A percentile compares a stretch with the other conserved stretches of the same genome.
Evolutionary conservation across 768 basidiomycete genomes (phyloP).

Genomic region (Austroboletus festivus): DNA sequence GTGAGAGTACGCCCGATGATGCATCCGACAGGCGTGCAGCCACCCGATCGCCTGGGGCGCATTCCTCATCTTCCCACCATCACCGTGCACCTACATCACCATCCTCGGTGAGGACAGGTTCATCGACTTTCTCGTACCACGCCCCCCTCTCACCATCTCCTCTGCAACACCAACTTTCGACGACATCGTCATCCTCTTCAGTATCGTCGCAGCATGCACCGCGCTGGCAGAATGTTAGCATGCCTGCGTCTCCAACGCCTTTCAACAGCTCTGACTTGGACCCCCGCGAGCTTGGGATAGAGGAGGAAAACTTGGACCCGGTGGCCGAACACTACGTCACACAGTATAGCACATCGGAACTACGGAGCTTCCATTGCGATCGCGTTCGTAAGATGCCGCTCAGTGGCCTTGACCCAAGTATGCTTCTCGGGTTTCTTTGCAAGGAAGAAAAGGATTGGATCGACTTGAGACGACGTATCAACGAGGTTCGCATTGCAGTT

Average conservation of each 20-base stretch:
- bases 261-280: conserved; percentile 33
- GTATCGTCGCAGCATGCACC: conserved; percentile 30
- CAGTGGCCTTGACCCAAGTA: conserved; percentile 89
- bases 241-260: conserved; percentile 18
- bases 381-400: conserved; percentile 93
- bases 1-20: conserved; percentile 33
- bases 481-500: conserved; percentile 52
- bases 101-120: conserved; percentile 49
- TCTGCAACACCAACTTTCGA: conserved; percentile 60
- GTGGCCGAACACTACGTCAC: conserved; percentile 62
- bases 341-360: conserved; percentile 69
- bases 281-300: conserved; percentile 36
- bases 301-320: conserved; percentile 37
- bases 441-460: conserved; percentile 81
- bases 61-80: conserved; percentile 27
- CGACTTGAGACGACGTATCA: conserved; percentile 71
- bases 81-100: conserved; percentile 45
- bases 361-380: conserved; percentile 96
- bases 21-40: conserved; percentile 24
- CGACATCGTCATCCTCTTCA: conserved; percentile 34
- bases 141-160: conserved; percentile 62
- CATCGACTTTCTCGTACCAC: conserved; percentile 52
- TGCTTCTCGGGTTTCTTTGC: conserved; percentile 92
- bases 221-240: conserved; percentile 29
- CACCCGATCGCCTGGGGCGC: conserved; percentile 24